Base-by-base conservation (phyloP, 257 asterid species). In the Pogostemon cablin region DNA sequence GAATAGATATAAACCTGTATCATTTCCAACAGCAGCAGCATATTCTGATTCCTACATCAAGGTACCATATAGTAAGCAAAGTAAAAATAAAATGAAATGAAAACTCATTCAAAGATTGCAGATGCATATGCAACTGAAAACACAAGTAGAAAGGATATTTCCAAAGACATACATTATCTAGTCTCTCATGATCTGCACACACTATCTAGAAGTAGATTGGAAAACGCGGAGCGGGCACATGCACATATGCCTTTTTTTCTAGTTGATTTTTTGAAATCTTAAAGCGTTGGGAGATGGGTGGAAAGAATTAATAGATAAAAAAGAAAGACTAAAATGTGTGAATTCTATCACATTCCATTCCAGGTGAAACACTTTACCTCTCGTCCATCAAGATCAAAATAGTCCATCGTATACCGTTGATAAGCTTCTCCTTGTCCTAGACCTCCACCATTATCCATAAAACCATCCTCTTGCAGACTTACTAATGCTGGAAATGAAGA, bases 1-100 rank as follows among this genome's bases (percentile, higher is more conserved):
- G 60, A 63, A 74, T 42, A 73, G 75, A 73, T 47, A 56, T 56
- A 71, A 75, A 89, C 97, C 97, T 89, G 96, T 87, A 77, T 91
- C 95, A 53, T 81, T 65, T 54, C 78, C 90, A 47, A 79, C 81
- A 57, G 82, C 82, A 12, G 83, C 82, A 17, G 84, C 74, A 75
- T 78, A 81, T 59, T 80, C 72, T 55, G 77, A 55, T 42, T 72
- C 96, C 97, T 91, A 95, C 85, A 83, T 12, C 79, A 78, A 63
- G 62, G 42, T 4, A 75, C 48, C 17, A 64, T 42, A 49, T 52
- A 15, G 6, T 38, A 47, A 64, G 40, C 69, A 47, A 42, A 38
- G 34, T 37, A 0, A 55, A 65, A 7, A 50, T 38, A n/a, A 49
- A 1, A 57, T 6, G 17, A 17, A 52, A 2, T 3, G 20, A 5